A percentile compares a stretch with the other conserved stretches of the same genome.
Conservation (phyloP, 2,329 filamentous ascomycete genomes). For the Aspergillus fischeri region DNA sequence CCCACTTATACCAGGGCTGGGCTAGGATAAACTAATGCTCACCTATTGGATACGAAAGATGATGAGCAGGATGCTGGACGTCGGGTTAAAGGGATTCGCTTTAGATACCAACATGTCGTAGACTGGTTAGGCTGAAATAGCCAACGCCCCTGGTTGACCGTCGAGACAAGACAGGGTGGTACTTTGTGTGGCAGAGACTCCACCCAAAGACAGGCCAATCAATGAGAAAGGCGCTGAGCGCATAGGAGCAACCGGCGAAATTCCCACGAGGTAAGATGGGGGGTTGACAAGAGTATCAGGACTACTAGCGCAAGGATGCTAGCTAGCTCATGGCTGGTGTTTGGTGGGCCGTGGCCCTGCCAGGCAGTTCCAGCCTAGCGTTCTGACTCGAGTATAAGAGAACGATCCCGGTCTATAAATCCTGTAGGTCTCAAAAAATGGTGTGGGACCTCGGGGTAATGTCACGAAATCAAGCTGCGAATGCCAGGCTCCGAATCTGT, state of each 20-base stretch:
- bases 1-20: slow-evolving; percentile 10
- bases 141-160: slow-evolving; percentile 15
- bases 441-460: neutral
- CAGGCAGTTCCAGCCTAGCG: slow-evolving; percentile 12
- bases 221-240: slow-evolving; percentile 9
- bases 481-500: neutral
- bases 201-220: slow-evolving; percentile 17
- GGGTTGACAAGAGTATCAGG: slow-evolving; percentile 8
- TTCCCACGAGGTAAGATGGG: slow-evolving; percentile 16
- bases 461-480: neutral
- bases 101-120: neutral
- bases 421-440: slow-evolving; percentile 3
- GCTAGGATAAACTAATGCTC: slow-evolving; percentile 16
- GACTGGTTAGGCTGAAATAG: neutral
- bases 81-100: slow-evolving; percentile 19
- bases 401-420: slow-evolving; percentile 4
- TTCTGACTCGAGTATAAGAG: slow-evolving; percentile 13
- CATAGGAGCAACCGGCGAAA: slow-evolving; percentile 13
- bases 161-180: slow-evolving; percentile 10
- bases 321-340: slow-evolving; percentile 12
- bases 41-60: slow-evolving; percentile 21
- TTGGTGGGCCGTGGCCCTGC: slow-evolving; percentile 15
- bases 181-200: slow-evolving; percentile 22
- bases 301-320: slow-evolving; percentile 18
- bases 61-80: slow-evolving; percentile 15